phyloP scores from a whole-genome alignment of 2,329 filamentous ascomycete genomes.

The Fusarium sacchari region DNA sequence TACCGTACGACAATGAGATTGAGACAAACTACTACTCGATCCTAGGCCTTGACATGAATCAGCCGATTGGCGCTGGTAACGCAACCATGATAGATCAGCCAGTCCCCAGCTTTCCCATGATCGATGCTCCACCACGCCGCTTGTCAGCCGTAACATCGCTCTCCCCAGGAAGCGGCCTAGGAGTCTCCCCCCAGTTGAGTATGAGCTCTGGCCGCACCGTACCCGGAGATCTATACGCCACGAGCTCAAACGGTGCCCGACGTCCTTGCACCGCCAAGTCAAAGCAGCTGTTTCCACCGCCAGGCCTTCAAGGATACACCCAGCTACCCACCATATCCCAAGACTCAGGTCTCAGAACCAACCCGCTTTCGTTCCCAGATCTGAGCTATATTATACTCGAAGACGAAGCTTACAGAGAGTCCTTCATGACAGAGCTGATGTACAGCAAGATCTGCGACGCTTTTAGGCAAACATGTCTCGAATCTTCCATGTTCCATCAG shows the following conservation, averaged over 20 bases:
- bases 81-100: not conserved
- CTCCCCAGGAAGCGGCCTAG: not conserved
- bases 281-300: constrained; percentile 8
- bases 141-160: not conserved
- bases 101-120: not conserved
- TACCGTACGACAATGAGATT: constrained; percentile 34
- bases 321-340: not conserved
- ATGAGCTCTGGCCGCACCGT: not conserved
- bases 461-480: constrained; percentile 14
- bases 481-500: constrained; percentile 1
- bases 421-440: not conserved
- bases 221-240: constrained; percentile 29
- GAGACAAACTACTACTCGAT: constrained; percentile 39
- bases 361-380: not conserved
- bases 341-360: not conserved
- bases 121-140: not conserved
- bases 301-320: not conserved
- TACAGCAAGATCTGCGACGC: constrained; percentile 9
- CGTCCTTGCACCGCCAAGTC: constrained; percentile 29
- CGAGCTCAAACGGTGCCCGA: constrained; percentile 30
- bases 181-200: constrained; percentile 2
- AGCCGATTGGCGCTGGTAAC: not conserved
- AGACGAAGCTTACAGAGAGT: not conserved
- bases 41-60: not conserved
- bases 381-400: not conserved